Base-by-base conservation (phyloP, 139 green algal genomes). In the Astrephomene gubernaculifera region DNA sequence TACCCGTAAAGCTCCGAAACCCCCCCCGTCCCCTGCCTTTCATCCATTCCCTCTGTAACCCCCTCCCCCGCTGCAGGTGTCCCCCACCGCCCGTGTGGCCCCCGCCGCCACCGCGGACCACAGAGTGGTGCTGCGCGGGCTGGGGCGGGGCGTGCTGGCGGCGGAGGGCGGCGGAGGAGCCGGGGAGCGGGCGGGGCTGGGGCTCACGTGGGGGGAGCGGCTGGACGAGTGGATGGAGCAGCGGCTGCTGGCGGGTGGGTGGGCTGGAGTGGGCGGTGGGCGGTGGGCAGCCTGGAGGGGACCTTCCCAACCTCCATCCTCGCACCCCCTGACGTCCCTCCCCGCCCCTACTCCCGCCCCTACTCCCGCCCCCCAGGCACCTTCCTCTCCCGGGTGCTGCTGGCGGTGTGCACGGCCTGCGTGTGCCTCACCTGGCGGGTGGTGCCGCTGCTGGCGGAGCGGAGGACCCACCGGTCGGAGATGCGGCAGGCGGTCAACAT, bases 141-240 rank as follows among this genome's bases (percentile, higher is more conserved):
- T 80, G 45, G 72, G 49, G 1, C 49, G 49, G 21, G 70, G 27
- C 14, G 49, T 65, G 22, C n/a, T 67, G 49, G 14, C 45, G 72
- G 72, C 72, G 49, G 72, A 49, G 35, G 72, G 5, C 14, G 31
- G 19, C 22, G 45, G 72, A 1, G 10, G 31, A 29, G 1, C 27
- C 12, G 25, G 60, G 22, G 6, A 33, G 9, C 49, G 33, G 72
- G 35, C 22, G 21, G 2, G 63, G 31, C 29, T 44, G 9, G 19
- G 31, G 45, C 45, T 31, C 45, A 52, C 49, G 24, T 21, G 65
- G 31, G 49, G 21, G 33, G 72, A 80, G 45, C 49, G 33, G 52
- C 44, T 80, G 72, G 52, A 80, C 52, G 44, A 41, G 31, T 80
- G 72, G 72, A 80, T 80, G 72, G 72, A 80, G 72, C 14, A 67